These are phyloP conservation scores for Saitozyma sp. DNA, from an alignment of 768 basidiomycete genomes.

Conservation along the genomic window DNA sequence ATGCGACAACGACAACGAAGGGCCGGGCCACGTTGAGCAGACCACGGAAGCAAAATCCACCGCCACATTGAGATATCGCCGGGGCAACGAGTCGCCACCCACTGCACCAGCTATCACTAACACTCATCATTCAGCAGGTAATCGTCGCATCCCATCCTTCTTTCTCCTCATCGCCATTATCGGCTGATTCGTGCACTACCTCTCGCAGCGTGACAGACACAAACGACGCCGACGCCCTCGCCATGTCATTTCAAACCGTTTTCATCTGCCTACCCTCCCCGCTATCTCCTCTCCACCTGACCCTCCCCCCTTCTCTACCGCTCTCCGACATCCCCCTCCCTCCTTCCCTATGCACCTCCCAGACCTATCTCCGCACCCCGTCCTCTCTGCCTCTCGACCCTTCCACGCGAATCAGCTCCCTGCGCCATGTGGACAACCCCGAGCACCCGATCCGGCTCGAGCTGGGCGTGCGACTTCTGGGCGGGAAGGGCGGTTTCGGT, in stretches of 20 bases:
- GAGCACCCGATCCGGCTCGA: slow-evolving; percentile 56
- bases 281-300: slow-evolving; percentile 19
- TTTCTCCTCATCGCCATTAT: too few relatives aligned
- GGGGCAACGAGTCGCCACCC: too few relatives aligned
- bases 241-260: slow-evolving; percentile 33
- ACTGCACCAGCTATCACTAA: too few relatives aligned
- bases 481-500: slow-evolving; percentile 98
- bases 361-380: slow-evolving; percentile 30
- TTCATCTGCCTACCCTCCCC: slow-evolving; percentile 45
- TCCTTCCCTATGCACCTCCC: neutral
- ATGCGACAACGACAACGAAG: too few relatives aligned
- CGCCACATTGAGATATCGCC: too few relatives aligned
- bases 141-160: too few relatives aligned
- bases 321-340: slow-evolving; percentile 23
- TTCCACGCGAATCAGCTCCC: neutral
- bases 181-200: too few relatives aligned
- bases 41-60: too few relatives aligned
- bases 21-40: too few relatives aligned
- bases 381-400: slow-evolving; percentile 15
- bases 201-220: too few relatives aligned
- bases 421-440: neutral
- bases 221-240: too few relatives aligned
- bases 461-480: slow-evolving; percentile 70
- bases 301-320: slow-evolving; percentile 17
- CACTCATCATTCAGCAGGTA: too few relatives aligned